Conservation (phyloP, 495 filamentous ascomycete genomes). For the Apodospora peruviana region DNA sequence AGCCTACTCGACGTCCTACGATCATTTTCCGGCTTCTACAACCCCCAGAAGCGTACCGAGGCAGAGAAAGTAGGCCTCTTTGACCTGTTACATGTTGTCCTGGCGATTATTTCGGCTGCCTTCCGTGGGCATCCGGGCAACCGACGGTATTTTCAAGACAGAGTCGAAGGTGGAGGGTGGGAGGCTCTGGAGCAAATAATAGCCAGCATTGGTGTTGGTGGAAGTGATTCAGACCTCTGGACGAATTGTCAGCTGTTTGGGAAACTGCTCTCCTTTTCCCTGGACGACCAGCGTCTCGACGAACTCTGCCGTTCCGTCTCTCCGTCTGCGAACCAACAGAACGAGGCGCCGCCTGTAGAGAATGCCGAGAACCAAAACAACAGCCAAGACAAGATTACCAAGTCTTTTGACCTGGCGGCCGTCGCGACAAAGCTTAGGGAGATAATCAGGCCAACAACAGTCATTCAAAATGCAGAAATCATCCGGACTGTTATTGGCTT, state of each 20-base stretch:
- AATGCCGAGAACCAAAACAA: background rate
- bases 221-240: conserved; percentile 51
- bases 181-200: conserved; percentile 66
- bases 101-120: conserved; percentile 68
- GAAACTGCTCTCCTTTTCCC: conserved; percentile 71
- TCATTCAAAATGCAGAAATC: conserved; percentile 58
- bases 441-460: conserved; percentile 48
- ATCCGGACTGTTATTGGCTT: conserved; percentile 60
- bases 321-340: conserved; percentile 1
- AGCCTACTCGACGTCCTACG: conserved; percentile 61
- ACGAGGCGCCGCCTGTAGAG: background rate
- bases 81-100: conserved; percentile 61
- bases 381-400: conserved; percentile 7
- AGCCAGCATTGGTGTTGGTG: conserved; percentile 53
- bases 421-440: conserved; percentile 39
- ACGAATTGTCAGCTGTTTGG: conserved; percentile 76
- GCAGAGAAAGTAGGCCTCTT: conserved; percentile 59
- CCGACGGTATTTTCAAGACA: conserved; percentile 72
- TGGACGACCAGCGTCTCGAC: conserved; percentile 68
- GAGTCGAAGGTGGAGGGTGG: conserved; percentile 71
- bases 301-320: conserved; percentile 39
- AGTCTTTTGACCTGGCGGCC: conserved; percentile 20
- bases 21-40: conserved; percentile 66
- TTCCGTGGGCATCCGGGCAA: conserved; percentile 82
- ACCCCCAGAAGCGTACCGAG: conserved; percentile 51